Evolutionary conservation across 768 basidiomycete species (phyloP), one percentile per base, ranked within the genome.

Genomic region (Mycena galopus): DNA sequence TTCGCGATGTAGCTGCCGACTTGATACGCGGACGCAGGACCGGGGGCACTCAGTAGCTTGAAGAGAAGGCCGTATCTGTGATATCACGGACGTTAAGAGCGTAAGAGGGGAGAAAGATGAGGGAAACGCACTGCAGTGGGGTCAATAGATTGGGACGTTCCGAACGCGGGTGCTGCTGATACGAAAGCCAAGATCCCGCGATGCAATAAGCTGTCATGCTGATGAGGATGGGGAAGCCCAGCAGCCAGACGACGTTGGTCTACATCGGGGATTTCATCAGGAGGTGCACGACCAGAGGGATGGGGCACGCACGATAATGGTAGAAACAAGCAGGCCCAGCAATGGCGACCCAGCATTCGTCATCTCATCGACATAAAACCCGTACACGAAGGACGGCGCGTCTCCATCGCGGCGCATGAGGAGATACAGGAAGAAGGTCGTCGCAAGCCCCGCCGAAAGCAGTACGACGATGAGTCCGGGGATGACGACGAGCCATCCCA

Each of bases 41-140:
- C 58, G 19, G 74, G 74, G 5, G 58, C 37, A 59, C 61, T 61
- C 2, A 75, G 27, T 14, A 75, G 58, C 67, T 70, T 67, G 74
- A 75, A 72, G 7, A 75, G 67, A 19, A 75, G 62, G 4, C 57
- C 74, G 23, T 72, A 75, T 42, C 73, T 75, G 19, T n/a, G 16
- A 21, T 5, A 16, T 4, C 3, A 42, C 8, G 39, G 33, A n/a
- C 29, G 23, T 68, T 21, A 68, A 39, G 8, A 10, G n/a, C 27
- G 30, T n/a, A 1, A 8, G 17, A 30, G 3, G 33, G 16, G 19
- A 1, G 59, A n/a, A n/a, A n/a, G n/a, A n/a, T n/a, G 14, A 59
- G 16, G 29, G 21, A 23, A n/a, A 72, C 73, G 53, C 30, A 75
- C 74, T 75, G 71, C 35, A 75, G 29, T 27, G 74, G 74, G n/a